Evolutionary conservation across 495 filamentous ascomycete genomes (phyloP).

Genomic region (Aspergillus incahuasiensis): DNA sequence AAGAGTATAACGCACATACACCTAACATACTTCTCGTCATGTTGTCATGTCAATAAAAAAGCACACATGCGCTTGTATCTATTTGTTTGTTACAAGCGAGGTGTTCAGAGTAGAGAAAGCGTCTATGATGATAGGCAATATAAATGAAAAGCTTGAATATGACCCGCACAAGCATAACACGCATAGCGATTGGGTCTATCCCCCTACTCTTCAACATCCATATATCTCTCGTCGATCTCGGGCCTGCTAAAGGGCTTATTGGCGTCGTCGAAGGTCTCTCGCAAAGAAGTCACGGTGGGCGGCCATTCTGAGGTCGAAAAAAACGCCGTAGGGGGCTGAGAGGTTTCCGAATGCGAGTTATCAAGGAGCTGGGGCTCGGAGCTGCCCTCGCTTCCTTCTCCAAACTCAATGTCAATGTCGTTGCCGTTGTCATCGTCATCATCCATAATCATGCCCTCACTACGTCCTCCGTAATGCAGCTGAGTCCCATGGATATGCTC

Average conservation of each 20-base stretch:
- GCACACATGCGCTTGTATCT: neutral
- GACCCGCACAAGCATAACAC: neutral
- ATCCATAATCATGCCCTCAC: no score
- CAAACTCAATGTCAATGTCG: neutral
- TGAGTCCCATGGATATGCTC: no score
- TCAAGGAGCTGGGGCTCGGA: neutral
- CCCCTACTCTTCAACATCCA: neutral
- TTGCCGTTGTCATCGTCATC: no score
- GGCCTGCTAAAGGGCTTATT: neutral
- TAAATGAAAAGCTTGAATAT: neutral
- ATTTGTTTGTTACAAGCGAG: neutral
- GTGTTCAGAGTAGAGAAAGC: constrained; percentile 1
- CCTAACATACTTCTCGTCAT: neutral
- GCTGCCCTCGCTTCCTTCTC: neutral
- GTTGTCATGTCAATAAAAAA: neutral
- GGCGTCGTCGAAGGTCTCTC: neutral
- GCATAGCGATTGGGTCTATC: neutral
- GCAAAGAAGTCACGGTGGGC: neutral
- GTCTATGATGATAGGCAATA: neutral
- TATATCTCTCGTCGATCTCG: neutral
- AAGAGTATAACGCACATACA: neutral
- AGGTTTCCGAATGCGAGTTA: neutral
- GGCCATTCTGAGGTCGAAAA: constrained; percentile 2
- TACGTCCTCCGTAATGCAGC: no score
- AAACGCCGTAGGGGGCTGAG: neutral